Evolutionary conservation across 108 stramenopile genomes (phyloP).

Genomic region (Cyclotella cryptica): DNA sequence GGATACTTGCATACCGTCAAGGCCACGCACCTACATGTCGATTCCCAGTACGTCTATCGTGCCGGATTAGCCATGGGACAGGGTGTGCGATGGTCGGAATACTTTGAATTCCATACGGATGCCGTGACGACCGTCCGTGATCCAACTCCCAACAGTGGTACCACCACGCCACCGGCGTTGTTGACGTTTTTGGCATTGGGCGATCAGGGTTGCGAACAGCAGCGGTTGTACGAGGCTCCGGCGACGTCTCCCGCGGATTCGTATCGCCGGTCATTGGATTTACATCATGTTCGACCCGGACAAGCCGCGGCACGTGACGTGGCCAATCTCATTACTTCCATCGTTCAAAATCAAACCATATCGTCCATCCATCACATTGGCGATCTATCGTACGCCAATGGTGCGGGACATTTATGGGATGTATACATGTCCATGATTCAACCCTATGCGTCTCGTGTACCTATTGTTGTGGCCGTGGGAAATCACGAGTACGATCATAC

Average conservation of each 20-base stretch:
- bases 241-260: neutral
- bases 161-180: too few relatives aligned
- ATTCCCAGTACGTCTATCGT: constrained; percentile 65
- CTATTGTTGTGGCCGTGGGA: constrained; percentile 81
- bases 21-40: constrained; percentile 50
- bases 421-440: constrained; percentile 76
- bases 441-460: constrained; percentile 70
- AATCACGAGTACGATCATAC: constrained; percentile 92
- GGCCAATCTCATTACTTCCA: constrained; percentile 22
- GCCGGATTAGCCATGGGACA: constrained; percentile 54
- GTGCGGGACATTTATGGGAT: constrained; percentile 79
- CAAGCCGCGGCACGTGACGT: constrained; percentile 47
- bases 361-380: constrained; percentile 74
- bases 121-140: constrained; percentile 10
- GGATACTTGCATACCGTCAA: constrained; percentile 65
- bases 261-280: constrained; percentile 16
- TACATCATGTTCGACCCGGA: constrained; percentile 10
- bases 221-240: neutral
- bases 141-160: too few relatives aligned
- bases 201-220: constrained; percentile 65
- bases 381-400: constrained; percentile 74
- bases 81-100: constrained; percentile 41
- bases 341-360: constrained; percentile 28
- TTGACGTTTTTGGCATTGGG: constrained; percentile 68
- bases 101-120: constrained; percentile 24